phyloP scores from a whole-genome alignment of 176 grass and related monocot species.

The Carex pumila region DNA sequence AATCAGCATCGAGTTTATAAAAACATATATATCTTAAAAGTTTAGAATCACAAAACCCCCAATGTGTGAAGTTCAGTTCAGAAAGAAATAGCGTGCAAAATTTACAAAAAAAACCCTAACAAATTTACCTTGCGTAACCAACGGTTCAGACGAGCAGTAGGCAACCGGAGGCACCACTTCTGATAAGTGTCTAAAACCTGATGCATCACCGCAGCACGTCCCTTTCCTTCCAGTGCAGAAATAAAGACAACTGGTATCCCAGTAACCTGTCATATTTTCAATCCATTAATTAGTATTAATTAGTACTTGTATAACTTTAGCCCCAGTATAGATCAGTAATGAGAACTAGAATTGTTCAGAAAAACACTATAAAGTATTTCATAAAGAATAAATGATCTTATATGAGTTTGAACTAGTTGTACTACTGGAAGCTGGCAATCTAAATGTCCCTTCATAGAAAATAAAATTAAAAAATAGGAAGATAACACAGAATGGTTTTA shows the following conservation, averaged over 20 bases:
- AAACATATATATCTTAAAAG: too few relatives aligned
- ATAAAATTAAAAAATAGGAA: neutral
- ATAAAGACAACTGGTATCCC: slow-evolving; percentile 93
- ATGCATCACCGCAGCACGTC: slow-evolving; percentile 60
- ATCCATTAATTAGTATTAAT: neutral
- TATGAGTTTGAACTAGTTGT: neutral
- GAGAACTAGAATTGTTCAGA: neutral
- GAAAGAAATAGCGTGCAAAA: neutral
- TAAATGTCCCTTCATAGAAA: neutral
- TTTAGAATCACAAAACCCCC: too few relatives aligned
- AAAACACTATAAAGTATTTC: neutral
- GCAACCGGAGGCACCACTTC: slow-evolving; percentile 88
- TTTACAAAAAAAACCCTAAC: neutral
- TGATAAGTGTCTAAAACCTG: slow-evolving; percentile 76
- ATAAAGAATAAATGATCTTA: neutral
- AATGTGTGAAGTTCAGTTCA: too few relatives aligned
- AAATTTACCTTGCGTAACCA: slow-evolving; percentile 88
- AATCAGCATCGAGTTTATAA: too few relatives aligned
- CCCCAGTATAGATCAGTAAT: neutral
- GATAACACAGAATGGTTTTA: neutral
- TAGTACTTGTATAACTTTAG: neutral
- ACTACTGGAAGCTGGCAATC: neutral
- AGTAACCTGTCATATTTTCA: slow-evolving; percentile 46
- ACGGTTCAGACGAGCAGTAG: slow-evolving; percentile 81
- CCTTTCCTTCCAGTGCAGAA: slow-evolving; percentile 86